phyloP scores from a whole-genome alignment of 2,329 filamentous ascomycete genomes.

The Fusarium acutatum region DNA sequence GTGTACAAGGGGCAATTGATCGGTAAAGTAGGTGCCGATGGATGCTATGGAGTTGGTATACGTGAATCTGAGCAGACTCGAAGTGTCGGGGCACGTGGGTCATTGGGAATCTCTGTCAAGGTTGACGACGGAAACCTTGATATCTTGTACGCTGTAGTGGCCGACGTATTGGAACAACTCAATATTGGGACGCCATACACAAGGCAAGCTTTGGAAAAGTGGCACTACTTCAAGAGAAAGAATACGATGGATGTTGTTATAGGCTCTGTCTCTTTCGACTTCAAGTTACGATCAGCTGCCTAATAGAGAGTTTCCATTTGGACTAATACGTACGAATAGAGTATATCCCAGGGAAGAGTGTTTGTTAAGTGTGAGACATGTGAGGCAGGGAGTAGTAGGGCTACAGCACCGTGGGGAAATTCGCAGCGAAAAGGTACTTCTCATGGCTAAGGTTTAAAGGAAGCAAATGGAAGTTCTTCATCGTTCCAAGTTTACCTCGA shows the following conservation, averaged over 20 bases:
- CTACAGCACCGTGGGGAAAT: rapidly evolving
- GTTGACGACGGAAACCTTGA: background rate
- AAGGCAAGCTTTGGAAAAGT: background rate
- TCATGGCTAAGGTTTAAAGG: too few species aligned
- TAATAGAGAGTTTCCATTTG: rapidly evolving
- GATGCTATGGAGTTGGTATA: background rate
- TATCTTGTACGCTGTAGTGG: background rate
- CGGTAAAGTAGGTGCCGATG: background rate
- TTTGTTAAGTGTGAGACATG: too few species aligned
- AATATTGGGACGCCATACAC: background rate
- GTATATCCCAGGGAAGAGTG: too few species aligned
- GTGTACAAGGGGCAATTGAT: background rate
- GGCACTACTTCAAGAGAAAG: background rate
- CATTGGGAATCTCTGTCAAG: background rate
- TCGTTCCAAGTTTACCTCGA: too few species aligned
- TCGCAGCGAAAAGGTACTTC: too few species aligned
- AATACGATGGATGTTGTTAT: background rate
- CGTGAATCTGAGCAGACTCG: background rate
- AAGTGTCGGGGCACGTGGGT: background rate
- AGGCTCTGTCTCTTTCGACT: background rate
- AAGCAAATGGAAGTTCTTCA: too few species aligned
- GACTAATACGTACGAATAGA: background rate
- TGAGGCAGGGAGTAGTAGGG: too few species aligned
- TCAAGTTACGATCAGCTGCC: background rate
- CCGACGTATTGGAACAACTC: background rate